Conservation (phyloP, 108 stramenopile species). For the Chaetoceros tenuissimus region DNA sequence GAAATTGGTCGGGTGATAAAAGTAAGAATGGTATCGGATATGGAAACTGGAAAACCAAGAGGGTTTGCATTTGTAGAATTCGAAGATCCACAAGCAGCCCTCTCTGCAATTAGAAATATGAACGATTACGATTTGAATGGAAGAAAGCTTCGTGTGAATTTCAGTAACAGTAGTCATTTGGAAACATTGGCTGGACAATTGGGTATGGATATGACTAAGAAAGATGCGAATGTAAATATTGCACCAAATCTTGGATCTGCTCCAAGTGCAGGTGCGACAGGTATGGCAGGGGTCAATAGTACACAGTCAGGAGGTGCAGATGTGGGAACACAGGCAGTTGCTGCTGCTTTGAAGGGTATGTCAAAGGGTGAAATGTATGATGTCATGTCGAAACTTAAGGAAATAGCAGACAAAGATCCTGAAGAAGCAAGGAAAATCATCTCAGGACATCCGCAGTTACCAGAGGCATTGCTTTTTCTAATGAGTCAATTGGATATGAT, state of each 20-base stretch:
- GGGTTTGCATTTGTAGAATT: constrained; percentile 98
- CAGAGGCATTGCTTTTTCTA: constrained; percentile 80
- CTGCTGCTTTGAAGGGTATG: constrained; percentile 69
- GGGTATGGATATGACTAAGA: constrained; percentile 74
- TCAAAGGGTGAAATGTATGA: constrained; percentile 90
- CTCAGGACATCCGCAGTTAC: constrained; percentile 81
- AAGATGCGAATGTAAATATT: constrained; percentile 5
- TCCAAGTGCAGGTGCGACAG: constrained; percentile 14
- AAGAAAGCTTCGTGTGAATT: constrained; percentile 86
- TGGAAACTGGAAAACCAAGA: constrained; percentile 88
- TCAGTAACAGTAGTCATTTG: constrained; percentile 82
- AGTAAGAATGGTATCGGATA: constrained; percentile 87
- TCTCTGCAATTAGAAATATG: constrained; percentile 94
- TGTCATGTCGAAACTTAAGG: constrained; percentile 82
- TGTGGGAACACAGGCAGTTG: constrained; percentile 66
- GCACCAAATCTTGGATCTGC: constrained; percentile 11
- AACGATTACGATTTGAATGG: constrained; percentile 94
- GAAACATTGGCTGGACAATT: constrained; percentile 79
- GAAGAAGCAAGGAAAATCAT: constrained; percentile 84
- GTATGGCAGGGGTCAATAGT: constrained; percentile 8
- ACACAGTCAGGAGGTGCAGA: neutral
- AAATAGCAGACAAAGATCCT: constrained; percentile 80
- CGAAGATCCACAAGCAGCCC: constrained; percentile 90
- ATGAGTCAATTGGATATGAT: constrained; percentile 91
- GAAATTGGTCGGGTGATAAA: constrained; percentile 85